These are phyloP conservation scores for Hibiscus syriacus DNA, from an alignment of 345 rosid species.

Conservation along the genomic window DNA sequence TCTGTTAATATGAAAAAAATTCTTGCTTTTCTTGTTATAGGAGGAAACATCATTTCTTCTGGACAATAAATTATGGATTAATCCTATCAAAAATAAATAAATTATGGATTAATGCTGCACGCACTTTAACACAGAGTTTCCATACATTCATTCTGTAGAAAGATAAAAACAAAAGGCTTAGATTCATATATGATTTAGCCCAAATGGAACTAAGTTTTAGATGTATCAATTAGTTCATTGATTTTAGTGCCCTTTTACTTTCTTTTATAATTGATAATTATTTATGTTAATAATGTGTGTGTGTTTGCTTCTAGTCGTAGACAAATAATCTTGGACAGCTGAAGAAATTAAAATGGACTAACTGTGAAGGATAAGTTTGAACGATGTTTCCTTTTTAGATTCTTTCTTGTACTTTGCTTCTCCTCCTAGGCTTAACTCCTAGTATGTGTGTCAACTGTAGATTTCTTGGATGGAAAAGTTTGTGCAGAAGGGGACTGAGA, in stretches of 20 bases:
- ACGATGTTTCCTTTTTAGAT: conserved; percentile 2
- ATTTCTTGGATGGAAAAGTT: conserved; percentile 99
- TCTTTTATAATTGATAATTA: neutral
- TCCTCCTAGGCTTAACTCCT: neutral
- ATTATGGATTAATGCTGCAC: neutral
- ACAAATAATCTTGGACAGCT: neutral
- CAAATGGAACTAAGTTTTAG: neutral
- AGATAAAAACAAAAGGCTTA: neutral
- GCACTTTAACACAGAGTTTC: neutral
- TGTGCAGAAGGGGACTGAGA: conserved; percentile 87
- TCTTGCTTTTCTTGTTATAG: neutral
- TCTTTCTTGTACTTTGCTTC: neutral
- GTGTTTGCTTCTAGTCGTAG: neutral
- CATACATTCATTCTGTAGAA: neutral
- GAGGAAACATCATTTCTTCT: neutral
- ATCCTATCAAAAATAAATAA: too few relatives aligned
- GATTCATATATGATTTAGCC: neutral
- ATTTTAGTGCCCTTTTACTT: neutral
- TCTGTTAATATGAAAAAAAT: neutral
- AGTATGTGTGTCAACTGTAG: conserved; percentile 32
- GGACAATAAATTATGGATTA: neutral
- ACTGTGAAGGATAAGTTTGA: neutral
- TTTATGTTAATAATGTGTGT: neutral
- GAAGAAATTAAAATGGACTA: neutral
- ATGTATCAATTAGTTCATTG: neutral